Evolutionary conservation across 805 yeast genomes (phyloP).

Genomic region (Saturnispora bothae): DNA sequence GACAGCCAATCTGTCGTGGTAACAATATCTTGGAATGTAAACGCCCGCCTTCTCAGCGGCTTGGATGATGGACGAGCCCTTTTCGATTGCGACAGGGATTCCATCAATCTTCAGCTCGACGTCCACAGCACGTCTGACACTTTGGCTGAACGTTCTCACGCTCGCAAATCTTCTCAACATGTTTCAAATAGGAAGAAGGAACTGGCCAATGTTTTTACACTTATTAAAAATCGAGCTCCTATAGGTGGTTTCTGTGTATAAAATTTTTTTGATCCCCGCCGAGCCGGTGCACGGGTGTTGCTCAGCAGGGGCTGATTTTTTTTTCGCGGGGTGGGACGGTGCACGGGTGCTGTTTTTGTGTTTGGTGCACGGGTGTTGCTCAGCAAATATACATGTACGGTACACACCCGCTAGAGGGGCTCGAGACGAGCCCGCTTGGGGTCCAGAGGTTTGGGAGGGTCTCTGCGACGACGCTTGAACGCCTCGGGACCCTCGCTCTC

Average conservation of each 20-base stretch:
- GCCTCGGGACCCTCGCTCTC: conserved; percentile 57
- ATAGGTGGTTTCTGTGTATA: not conserved
- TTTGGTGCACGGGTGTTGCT: no score
- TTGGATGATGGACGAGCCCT: conserved; percentile 80
- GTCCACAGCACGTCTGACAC: conserved; percentile 14
- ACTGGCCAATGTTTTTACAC: conserved; percentile 4
- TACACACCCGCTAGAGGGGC: no score
- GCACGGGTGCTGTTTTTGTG: conserved; percentile 1
- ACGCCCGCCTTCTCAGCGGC: conserved; percentile 91
- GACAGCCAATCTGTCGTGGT: conserved; percentile 80
- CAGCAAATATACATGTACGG: no score
- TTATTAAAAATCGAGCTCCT: conserved; percentile 1
- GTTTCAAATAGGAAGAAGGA: not conserved
- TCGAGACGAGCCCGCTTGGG: no score
- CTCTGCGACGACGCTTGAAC: conserved; percentile 35
- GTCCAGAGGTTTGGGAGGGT: not conserved
- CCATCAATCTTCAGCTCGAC: conserved; percentile 50
- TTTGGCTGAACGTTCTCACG: conserved; percentile 10
- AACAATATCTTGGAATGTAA: conserved; percentile 79
- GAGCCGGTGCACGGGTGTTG: conserved; percentile 3
- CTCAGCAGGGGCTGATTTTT: no score
- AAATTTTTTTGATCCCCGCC: not conserved
- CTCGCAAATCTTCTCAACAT: conserved; percentile 14
- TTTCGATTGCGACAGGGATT: conserved; percentile 64
- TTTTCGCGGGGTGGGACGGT: no score